Base-by-base conservation (phyloP, 768 basidiomycete species). In the Phanerodontia chrysosporium region DNA sequence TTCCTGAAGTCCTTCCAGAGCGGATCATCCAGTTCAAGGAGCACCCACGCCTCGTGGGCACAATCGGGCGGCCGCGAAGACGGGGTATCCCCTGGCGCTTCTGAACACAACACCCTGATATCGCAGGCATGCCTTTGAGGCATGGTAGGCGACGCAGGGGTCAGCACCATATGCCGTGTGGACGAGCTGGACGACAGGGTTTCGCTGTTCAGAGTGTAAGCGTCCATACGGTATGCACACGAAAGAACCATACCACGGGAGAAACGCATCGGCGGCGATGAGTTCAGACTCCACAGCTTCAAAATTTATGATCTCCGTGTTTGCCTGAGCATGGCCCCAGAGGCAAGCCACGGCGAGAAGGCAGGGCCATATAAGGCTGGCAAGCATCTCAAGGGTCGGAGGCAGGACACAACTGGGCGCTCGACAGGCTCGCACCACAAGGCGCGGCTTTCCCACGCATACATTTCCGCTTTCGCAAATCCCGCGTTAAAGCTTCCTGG, bases 231-330 rank as follows among this genome's bases (percentile, higher is more conserved):
- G 57, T 16, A 45, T 30, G 49, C 60, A 16, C 35, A 18, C 9
- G 9, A 32, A 48, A n/a, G n/a, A n/a, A 52, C 36, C 65, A 45
- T 58, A 63, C 65, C 75, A 69, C 32, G 75, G 51, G 14, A 58
- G 35, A 1, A 63, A 52, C 71, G 74, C 73, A 32, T 67, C 66
- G 45, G 59, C 66, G 21, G 27, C 58, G 44, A 67, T 49, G 30
- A 68, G 66, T 18, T 61, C 53, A 6, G 61, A 64, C 44, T 69
- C 69, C 16, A 70, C 64, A 48, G 75, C 71, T 25, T 66, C 68
- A 66, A 87, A 84, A 68, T 83, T 84, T 68, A 84, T 70, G 64
- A 88, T 86, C 72, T 88, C 85, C 35, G 86, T 88, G 69, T 88
- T 86, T 22, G 79, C 84, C 13, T 32, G 22, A 35, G 57, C 66